A percentile compares a stretch with the other conserved stretches of the same genome.
These are phyloP conservation scores for Paecilomyces dactylethromorphus DNA, from an alignment of 2,329 filamentous ascomycete species.

Conservation along the genomic window DNA sequence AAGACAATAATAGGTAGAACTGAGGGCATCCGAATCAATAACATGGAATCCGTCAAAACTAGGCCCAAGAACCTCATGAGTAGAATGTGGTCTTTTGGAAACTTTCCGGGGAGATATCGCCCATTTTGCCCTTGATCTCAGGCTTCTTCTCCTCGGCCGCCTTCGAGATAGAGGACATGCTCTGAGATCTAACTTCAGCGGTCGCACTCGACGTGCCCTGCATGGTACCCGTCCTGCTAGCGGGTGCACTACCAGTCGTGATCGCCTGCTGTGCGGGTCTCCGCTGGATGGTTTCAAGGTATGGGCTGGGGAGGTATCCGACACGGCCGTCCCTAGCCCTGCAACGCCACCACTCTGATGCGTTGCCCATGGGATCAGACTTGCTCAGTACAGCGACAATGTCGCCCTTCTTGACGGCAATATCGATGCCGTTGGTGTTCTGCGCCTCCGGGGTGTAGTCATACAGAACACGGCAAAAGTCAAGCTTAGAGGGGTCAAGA, in stretches of 20 bases:
- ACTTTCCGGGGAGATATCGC: conserved; percentile 60
- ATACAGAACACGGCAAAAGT: conserved; percentile 92
- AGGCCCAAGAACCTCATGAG: conserved; percentile 44
- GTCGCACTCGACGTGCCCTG: conserved; percentile 17
- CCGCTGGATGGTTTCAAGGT: conserved; percentile 69
- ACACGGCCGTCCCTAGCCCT: conserved; percentile 81
- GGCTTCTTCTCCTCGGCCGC: conserved; percentile 38
- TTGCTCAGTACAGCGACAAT: conserved; percentile 91
- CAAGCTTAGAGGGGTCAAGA: conserved; percentile 82
- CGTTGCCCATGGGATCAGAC: conserved; percentile 82
- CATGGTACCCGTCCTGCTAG: conserved; percentile 51
- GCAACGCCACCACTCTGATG: conserved; percentile 97
- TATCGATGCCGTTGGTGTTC: conserved; percentile 65
- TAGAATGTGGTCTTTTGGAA: conserved; percentile 67
- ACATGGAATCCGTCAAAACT: neutral
- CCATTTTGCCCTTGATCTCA: conserved; percentile 51
- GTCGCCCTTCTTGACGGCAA: conserved; percentile 90
- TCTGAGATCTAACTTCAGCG: conserved; percentile 20
- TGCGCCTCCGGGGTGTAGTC: conserved; percentile 79
- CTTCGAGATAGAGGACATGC: conserved; percentile 21
- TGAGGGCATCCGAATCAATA: neutral
- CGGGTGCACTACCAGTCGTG: conserved; percentile 33
- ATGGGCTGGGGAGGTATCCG: conserved; percentile 86
- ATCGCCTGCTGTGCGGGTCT: conserved; percentile 40
- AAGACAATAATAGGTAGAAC: neutral